Percentiles rank a stretch among this genome's conserved stretches.
phyloP scores from a whole-genome alignment of 768 basidiomycete genomes.

The Lactifluus rugatus region DNA sequence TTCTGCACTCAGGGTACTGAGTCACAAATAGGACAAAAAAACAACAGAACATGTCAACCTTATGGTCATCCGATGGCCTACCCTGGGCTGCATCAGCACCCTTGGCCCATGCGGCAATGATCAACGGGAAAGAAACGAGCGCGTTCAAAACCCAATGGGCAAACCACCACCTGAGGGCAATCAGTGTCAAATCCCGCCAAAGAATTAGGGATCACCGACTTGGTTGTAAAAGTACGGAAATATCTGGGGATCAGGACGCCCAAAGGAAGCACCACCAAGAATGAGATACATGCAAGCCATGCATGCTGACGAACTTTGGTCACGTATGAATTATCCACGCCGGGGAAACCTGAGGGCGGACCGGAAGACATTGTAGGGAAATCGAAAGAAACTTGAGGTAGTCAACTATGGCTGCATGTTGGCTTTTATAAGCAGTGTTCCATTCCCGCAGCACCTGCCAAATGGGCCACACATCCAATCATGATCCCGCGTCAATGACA shows the following conservation, averaged over 20 bases:
- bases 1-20: slow-evolving; percentile 5
- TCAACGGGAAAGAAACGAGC: slow-evolving; percentile 21
- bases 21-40: background rate
- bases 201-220: background rate
- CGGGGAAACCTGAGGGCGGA: background rate
- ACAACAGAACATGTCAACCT: slow-evolving; percentile 8
- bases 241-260: slow-evolving; percentile 23
- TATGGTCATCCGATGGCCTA: slow-evolving; percentile 16
- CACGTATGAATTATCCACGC: background rate
- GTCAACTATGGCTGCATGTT: background rate
- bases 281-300: slow-evolving; percentile 19
- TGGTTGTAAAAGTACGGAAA: slow-evolving; percentile 19
- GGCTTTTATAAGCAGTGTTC: background rate
- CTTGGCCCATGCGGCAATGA: slow-evolving; percentile 21
- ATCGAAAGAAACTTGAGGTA: background rate
- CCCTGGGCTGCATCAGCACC: slow-evolving; percentile 12
- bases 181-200: background rate
- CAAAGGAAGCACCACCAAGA: slow-evolving; percentile 22
- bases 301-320: slow-evolving; percentile 19
- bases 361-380: background rate
- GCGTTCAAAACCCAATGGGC: slow-evolving; percentile 23
- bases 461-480: too few relatives aligned
- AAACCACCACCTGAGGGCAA: slow-evolving; percentile 21
- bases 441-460: background rate
- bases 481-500: too few relatives aligned